Percentiles rank a stretch among this genome's conserved stretches.
Evolutionary conservation across 495 filamentous ascomycete species (phyloP).

Genomic region (Lepidopterella palustris): DNA sequence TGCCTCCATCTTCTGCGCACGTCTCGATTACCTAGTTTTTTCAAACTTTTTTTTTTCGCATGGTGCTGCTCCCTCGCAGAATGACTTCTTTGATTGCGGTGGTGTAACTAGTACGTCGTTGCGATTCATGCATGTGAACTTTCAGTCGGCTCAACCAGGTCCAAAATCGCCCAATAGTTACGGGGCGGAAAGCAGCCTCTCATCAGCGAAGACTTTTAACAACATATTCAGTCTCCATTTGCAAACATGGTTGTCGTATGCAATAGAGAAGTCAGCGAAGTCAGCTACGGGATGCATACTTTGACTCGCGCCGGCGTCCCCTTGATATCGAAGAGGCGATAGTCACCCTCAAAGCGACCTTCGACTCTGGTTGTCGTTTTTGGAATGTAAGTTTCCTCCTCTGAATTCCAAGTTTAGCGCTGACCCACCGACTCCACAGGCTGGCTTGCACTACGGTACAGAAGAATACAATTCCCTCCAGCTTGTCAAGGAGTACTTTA

Average conservation of each 20-base stretch:
- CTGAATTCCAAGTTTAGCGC: too few species aligned
- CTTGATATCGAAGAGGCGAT: neutral
- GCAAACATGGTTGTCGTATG: neutral
- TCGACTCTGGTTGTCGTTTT: neutral
- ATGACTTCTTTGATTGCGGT: too few species aligned
- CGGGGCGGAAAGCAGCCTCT: too few species aligned
- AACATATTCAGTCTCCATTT: neutral
- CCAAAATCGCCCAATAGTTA: too few species aligned
- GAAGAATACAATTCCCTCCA: conserved; percentile 41
- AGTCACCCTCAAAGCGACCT: neutral
- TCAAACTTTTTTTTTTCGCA: too few species aligned
- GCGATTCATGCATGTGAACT: too few species aligned
- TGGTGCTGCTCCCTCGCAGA: too few species aligned
- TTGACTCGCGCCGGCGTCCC: neutral
- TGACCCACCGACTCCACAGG: too few species aligned
- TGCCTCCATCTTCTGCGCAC: too few species aligned
- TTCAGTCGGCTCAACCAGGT: too few species aligned
- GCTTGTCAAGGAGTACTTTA: conserved; percentile 55
- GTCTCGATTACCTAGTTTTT: too few species aligned
- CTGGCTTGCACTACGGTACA: conserved; percentile 36
- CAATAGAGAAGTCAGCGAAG: neutral
- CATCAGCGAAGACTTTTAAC: neutral
- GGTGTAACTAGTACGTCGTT: too few species aligned
- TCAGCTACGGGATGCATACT: neutral
- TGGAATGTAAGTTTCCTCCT: neutral